Evolutionary conservation across 192 early-diverging fungal genomes (phyloP).

Genomic region (Mortierella antarctica): DNA sequence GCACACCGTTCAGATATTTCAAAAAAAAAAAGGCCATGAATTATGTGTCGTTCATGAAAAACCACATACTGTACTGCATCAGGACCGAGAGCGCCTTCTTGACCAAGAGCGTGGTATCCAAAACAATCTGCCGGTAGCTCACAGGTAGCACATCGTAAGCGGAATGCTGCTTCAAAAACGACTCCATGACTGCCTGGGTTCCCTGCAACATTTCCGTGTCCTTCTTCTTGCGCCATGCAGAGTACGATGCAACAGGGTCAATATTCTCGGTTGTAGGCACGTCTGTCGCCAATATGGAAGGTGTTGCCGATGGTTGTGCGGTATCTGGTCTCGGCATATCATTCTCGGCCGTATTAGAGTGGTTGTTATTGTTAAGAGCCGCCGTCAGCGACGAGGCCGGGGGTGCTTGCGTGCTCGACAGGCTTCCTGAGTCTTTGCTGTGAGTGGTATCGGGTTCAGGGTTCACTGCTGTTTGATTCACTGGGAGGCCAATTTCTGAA

Average conservation of each 20-base stretch:
- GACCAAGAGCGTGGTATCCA: constrained; percentile 90
- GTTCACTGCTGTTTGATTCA: neutral
- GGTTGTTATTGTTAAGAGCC: constrained; percentile 15
- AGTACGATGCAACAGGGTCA: constrained; percentile 47
- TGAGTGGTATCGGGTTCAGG: neutral
- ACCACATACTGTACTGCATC: constrained; percentile 89
- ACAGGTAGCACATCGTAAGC: constrained; percentile 94
- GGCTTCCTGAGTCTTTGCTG: neutral
- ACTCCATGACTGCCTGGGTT: constrained; percentile 40
- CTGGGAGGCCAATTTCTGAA: too few relatives aligned
- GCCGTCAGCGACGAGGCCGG: constrained; percentile 7
- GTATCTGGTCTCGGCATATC: neutral
- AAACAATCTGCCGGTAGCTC: constrained; percentile 89
- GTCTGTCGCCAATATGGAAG: neutral
- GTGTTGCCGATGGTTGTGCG: neutral
- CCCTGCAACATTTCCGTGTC: constrained; percentile 39
- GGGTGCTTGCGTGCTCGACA: neutral
- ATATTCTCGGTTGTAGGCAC: constrained; percentile 24
- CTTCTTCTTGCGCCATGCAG: constrained; percentile 51
- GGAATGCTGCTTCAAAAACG: constrained; percentile 83
- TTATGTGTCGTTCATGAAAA: neutral
- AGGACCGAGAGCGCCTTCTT: constrained; percentile 92
- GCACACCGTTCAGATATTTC: too few relatives aligned
- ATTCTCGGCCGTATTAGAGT: neutral
- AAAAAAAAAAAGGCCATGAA: neutral